Conservation (phyloP, 1,284 basidiomycete genomes). For the Volvariella surrecta region DNA sequence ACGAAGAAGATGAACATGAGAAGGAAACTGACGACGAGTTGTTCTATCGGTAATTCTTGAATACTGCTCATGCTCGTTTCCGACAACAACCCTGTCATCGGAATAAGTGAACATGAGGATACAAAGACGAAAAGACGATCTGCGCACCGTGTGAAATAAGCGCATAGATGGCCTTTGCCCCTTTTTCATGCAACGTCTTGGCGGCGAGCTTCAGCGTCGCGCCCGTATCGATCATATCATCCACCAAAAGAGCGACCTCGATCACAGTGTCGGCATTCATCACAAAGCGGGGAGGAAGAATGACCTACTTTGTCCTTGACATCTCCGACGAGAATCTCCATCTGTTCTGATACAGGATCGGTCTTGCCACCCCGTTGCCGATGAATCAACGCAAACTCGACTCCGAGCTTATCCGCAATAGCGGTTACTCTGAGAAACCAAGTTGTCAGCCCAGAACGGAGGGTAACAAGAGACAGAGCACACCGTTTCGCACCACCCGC, state of each 20-base stretch:
- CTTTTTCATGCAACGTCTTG: slow-evolving; percentile 79
- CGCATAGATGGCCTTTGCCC: slow-evolving; percentile 84
- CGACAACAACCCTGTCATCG: slow-evolving; percentile 67
- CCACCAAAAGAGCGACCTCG: slow-evolving; percentile 87
- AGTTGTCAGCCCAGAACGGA: neutral
- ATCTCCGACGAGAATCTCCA: slow-evolving; percentile 97
- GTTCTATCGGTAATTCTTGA: slow-evolving; percentile 73
- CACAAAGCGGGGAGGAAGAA: slow-evolving; percentile 4
- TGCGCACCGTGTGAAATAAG: slow-evolving; percentile 84
- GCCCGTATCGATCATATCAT: slow-evolving; percentile 98
- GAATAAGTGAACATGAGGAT: neutral
- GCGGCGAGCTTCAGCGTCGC: slow-evolving; percentile 82
- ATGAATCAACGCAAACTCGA: slow-evolving; percentile 97
- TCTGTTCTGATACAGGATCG: slow-evolving; percentile 56
- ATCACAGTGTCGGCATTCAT: slow-evolving; percentile 4
- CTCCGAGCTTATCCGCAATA: slow-evolving; percentile 90
- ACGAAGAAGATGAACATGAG: neutral
- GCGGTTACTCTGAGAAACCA: slow-evolving; percentile 67
- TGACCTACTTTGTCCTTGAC: slow-evolving; percentile 75
- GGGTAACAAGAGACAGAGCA: slow-evolving; percentile 20
- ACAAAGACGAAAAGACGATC: slow-evolving; percentile 3
- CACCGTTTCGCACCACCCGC: slow-evolving; percentile 97
- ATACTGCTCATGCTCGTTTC: slow-evolving; percentile 78
- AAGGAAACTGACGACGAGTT: slow-evolving; percentile 75
- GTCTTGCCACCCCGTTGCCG: slow-evolving; percentile 69